phyloP scores from a whole-genome alignment of 352 stramenopile species.

The Globisporangium ultimum region DNA sequence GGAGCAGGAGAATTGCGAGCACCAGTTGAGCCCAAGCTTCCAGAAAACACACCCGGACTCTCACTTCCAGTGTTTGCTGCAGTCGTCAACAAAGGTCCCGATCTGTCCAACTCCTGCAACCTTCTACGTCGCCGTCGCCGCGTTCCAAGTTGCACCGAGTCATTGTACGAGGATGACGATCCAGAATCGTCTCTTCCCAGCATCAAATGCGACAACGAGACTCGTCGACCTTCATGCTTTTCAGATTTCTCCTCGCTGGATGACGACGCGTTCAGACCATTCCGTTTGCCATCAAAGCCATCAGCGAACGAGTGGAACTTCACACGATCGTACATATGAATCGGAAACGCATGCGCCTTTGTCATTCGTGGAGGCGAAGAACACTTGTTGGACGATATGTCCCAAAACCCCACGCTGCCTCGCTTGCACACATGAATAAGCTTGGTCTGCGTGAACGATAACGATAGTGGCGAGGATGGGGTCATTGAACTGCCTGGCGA shows the following conservation, averaged over 20 bases:
- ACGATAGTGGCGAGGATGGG: slow-evolving; percentile 11
- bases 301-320: slow-evolving; percentile 26
- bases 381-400: slow-evolving; percentile 23
- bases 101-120: neutral
- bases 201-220: slow-evolving; percentile 43
- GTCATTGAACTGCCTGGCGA: slow-evolving; percentile 18
- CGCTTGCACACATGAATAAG: slow-evolving; percentile 56
- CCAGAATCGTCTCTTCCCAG: slow-evolving; percentile 32
- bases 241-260: neutral
- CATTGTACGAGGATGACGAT: slow-evolving; percentile 30
- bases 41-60: slow-evolving; percentile 21
- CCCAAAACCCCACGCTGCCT: slow-evolving; percentile 56
- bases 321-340: slow-evolving; percentile 22
- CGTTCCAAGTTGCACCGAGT: slow-evolving; percentile 22
- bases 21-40: slow-evolving; percentile 24
- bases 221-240: neutral
- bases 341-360: slow-evolving; percentile 9
- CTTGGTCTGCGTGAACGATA: slow-evolving; percentile 10
- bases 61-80: neutral
- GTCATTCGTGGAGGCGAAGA: slow-evolving; percentile 21
- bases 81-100: neutral
- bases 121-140: slow-evolving; percentile 20
- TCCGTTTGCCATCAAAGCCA: slow-evolving; percentile 15
- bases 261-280: neutral
- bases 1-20: slow-evolving; percentile 7